Evolutionary conservation across 1,139 yeast species (phyloP), one percentile per base, ranked within the genome.

Genomic region (Suhomyces taliae): DNA sequence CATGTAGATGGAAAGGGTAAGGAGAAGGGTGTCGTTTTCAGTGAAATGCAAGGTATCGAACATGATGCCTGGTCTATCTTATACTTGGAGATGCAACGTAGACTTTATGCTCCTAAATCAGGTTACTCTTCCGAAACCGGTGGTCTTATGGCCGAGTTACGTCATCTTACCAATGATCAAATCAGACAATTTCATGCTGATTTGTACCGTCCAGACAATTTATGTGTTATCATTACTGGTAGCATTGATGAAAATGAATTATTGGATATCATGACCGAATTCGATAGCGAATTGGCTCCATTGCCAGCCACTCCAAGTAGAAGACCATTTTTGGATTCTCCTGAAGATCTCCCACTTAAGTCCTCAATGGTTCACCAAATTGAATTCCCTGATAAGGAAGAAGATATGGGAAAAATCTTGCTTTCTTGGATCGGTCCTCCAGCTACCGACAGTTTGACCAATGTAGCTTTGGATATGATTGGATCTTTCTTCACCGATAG

Each of bases 21-120:
- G 53, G 99, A 95, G 59, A 90, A 90, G 61, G 99, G 99, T 53
- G 99, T 95, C 36, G 99, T 95, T 4, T 95, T 87, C 64, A 87
- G 95, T 49, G 99, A 95, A 68, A 95, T 95, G 98, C 97, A 90
- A 62, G 98, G 91, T 14, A 85, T 87, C 47, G 96, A 90, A 64
- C 81, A 82, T 56, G 88, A 85, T 53, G 78, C 91, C n/a, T 84
- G 85, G 81, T 87, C 84, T 53, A 70, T 89, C 29, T 68, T 88
- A n/a, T 77, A 77, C 55, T 68, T 84, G 53, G 81, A 80, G 47
- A 70, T 84, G 59, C 89, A 87, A 60, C 78, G 85, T 58, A 60
- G 79, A 1, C 62, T 90, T 53, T 90, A 82, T 57, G 70, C 76
- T 3, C 62, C 74, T 11, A 70, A 77, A 3, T 85, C 93, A 27